Percentiles rank a stretch among this genome's conserved stretches.
Conservation (phyloP, 2,329 filamentous ascomycete species). For the Nigrospora osmanthi region DNA sequence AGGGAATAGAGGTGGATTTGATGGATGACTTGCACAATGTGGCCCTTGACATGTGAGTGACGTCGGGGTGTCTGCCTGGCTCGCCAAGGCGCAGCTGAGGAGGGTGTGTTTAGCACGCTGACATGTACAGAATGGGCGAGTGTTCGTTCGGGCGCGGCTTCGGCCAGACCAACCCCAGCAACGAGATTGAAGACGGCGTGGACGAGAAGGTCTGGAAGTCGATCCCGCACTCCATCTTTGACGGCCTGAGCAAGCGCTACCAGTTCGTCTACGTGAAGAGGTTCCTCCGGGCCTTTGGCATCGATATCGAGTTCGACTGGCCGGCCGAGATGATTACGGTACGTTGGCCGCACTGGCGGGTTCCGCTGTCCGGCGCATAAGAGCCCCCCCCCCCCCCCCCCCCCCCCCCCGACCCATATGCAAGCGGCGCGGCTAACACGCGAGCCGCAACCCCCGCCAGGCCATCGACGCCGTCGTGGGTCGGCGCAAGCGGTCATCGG, state of each 20-base stretch:
- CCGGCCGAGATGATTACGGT: constrained; percentile 8
- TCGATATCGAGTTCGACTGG: constrained; percentile 12
- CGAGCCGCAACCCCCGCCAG: too few relatives aligned
- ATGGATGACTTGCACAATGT: constrained; percentile 19
- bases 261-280: constrained; percentile 10
- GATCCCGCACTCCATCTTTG: constrained; percentile 10
- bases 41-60: constrained; percentile 14
- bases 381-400: too few relatives aligned
- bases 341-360: too few relatives aligned
- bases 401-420: too few relatives aligned
- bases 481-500: neutral
- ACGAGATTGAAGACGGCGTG: constrained; percentile 7
- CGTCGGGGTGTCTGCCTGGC: too few relatives aligned
- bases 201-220: constrained; percentile 10
- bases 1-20: constrained; percentile 13
- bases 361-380: too few relatives aligned
- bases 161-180: constrained; percentile 14
- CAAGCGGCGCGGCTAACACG: too few relatives aligned
- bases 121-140: constrained; percentile 12
- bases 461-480: neutral
- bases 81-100: too few relatives aligned
- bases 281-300: constrained; percentile 6
- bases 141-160: constrained; percentile 18
- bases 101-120: too few relatives aligned
- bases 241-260: constrained; percentile 8